Conservation (phyloP, 1,284 basidiomycete species). For the Apiotrichum veenhuisii region DNA sequence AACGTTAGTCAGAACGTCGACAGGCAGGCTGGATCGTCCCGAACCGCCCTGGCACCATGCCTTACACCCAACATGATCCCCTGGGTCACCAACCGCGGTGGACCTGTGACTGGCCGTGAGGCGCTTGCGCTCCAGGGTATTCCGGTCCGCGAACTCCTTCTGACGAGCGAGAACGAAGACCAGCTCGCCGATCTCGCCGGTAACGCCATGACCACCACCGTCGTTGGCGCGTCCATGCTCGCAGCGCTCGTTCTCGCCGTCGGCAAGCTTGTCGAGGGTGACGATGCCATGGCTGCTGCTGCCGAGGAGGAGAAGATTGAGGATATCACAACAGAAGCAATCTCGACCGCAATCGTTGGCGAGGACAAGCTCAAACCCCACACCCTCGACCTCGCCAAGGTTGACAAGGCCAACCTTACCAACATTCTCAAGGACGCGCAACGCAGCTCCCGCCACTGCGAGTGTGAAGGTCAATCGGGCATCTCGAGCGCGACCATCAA, state of each 20-base stretch:
- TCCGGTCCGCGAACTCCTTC: conserved; percentile 81
- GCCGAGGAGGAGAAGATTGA: conserved; percentile 31
- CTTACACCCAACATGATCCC: conserved; percentile 95
- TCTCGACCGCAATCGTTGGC: conserved; percentile 63
- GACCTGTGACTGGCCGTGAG: conserved; percentile 91
- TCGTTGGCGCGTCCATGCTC: conserved; percentile 85
- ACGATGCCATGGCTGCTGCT: conserved; percentile 58
- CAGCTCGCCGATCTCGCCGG: conserved; percentile 91
- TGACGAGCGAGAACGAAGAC: conserved; percentile 90
- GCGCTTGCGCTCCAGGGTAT: conserved; percentile 90
- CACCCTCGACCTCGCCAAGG: conserved; percentile 65
- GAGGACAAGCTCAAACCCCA: conserved; percentile 62
- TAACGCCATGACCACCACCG: conserved; percentile 95
- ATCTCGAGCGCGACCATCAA: conserved; percentile 68
- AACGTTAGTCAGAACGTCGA: conserved; percentile 97
- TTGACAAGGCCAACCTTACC: conserved; percentile 54
- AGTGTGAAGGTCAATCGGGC: conserved; percentile 80
- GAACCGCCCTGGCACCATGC: conserved; percentile 81
- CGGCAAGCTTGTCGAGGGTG: conserved; percentile 59
- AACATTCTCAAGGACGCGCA: conserved; percentile 64
- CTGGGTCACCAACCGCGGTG: conserved; percentile 90
- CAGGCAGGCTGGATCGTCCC: conserved; percentile 74
- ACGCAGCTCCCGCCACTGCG: conserved; percentile 72
- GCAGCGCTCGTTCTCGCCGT: conserved; percentile 69
- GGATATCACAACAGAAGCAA: conserved; percentile 47